Conservation (phyloP, 371 early-diverging fungal species). For the Lichtheimia hyalospora region DNA sequence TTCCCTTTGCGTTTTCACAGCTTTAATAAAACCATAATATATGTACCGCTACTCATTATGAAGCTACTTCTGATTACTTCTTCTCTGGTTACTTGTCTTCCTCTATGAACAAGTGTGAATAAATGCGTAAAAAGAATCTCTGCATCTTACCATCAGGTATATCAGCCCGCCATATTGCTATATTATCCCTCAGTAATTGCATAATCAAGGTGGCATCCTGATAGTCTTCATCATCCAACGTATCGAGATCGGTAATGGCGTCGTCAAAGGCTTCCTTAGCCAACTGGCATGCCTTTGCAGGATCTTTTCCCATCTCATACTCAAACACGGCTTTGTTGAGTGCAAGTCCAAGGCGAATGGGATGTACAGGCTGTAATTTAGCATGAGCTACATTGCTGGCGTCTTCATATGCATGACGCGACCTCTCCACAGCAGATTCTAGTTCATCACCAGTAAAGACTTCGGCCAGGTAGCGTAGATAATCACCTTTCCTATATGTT, state of each 20-base stretch:
- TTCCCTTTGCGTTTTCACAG: background rate
- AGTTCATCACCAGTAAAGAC: slow-evolving; percentile 87
- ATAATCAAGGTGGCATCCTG: slow-evolving; percentile 99
- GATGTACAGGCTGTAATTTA: slow-evolving; percentile 96
- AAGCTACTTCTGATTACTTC: background rate
- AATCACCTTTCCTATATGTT: slow-evolving; percentile 80
- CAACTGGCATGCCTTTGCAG: slow-evolving; percentile 97
- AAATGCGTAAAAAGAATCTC: too few relatives aligned
- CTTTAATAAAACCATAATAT: background rate
- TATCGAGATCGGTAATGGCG: slow-evolving; percentile 98
- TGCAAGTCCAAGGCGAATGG: slow-evolving; percentile 98
- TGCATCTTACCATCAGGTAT: slow-evolving; percentile 73
- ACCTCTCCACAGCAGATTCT: slow-evolving; percentile 82
- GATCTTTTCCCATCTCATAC: slow-evolving; percentile 99
- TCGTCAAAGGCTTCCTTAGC: slow-evolving; percentile 99
- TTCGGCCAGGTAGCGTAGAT: slow-evolving; percentile 99
- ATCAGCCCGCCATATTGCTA: slow-evolving; percentile 99
- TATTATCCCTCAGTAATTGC: slow-evolving; percentile 99
- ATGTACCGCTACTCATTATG: background rate
- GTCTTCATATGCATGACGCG: slow-evolving; percentile 94
- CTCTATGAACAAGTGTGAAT: background rate
- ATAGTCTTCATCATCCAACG: slow-evolving; percentile 98
- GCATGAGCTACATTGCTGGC: slow-evolving; percentile 95
- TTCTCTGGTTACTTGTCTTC: background rate
- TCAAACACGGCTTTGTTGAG: slow-evolving; percentile 99